Evolutionary conservation across 495 filamentous ascomycete species (phyloP), one percentile per base, ranked within the genome.

Genomic region (Annulohypoxylon maeteangense): DNA sequence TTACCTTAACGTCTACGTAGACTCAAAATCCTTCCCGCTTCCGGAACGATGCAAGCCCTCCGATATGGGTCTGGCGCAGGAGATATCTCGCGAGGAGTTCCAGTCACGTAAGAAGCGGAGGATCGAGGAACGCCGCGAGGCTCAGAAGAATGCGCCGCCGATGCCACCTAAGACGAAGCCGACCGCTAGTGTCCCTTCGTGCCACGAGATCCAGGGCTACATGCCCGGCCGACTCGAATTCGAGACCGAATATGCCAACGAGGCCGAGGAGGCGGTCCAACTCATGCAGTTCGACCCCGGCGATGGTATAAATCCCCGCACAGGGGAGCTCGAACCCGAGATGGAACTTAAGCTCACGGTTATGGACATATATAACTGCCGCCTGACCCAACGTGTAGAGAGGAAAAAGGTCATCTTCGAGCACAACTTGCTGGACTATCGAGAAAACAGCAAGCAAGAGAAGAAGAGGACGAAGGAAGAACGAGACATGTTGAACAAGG

Each of bases 181-280:
- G 0, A 98, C 94, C 1, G 93, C 94, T 23, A 93, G 90, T 82
- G 92, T 96, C 3, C 95, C 95, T 14, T 87, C 94, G 27, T 98
- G 96, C 78, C 95, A 99, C 79, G 95, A 99, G 78, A 95, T 99
- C 27, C 92, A 96, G 77, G 95, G 95, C 3, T 99, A 97, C 79
- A 99, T 99, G 95, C 95, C 95, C 2, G 95, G 96, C 36, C 93
- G 95, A 18, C 81, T 99, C 64, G 95, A 99, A 76, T 99, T 98
- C 74, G 95, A 99, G 84, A 97, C 92, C 0, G 95, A 99, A 74
- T 97, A 95, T 78, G 90, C 94, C 74, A 98, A 99, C 78, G 96
- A 98, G 72, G 95, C 96, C 0, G 95, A 99, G 79, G 96, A 98
- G 80, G 94, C 94, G 0, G 96, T 99, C 11, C 95, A 98, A 78